Evolutionary conservation across 73 alveolate genomes (phyloP).

Genomic region (Tetrahymena thermophila): DNA sequence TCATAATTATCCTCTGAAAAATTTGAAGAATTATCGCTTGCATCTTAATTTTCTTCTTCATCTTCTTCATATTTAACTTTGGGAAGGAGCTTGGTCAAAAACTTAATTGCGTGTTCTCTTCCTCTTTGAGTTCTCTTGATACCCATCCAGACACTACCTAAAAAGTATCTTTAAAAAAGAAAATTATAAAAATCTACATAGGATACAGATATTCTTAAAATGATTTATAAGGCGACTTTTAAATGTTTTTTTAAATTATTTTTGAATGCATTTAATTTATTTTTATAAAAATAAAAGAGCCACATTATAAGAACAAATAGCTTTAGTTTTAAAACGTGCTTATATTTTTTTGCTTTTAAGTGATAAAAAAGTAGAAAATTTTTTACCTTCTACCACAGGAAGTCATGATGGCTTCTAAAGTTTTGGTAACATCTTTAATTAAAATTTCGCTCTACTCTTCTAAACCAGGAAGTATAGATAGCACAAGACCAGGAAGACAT

Average conservation of each 20-base stretch:
- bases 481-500: conserved; percentile 33
- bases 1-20: not conserved
- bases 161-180: not conserved
- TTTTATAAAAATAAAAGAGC: no score
- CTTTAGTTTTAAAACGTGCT: no score
- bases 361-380: not conserved
- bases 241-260: no score
- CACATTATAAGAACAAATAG: no score
- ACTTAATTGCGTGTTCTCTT: conserved; percentile 33
- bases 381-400: conserved; percentile 25
- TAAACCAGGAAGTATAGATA: conserved; percentile 29
- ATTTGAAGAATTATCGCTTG: not conserved
- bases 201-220: no score
- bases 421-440: conserved; percentile 2
- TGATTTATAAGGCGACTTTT: no score
- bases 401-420: conserved; percentile 1
- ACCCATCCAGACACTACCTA: conserved; percentile 42
- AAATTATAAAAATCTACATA: no score
- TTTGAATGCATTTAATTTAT: no score
- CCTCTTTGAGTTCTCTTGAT: conserved; percentile 24
- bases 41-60: conserved; percentile 11
- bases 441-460: conserved; percentile 27
- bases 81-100: not conserved
- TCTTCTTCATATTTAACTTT: conserved; percentile 9
- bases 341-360: no score